phyloP scores from a whole-genome alignment of 2,329 filamentous ascomycete species.

The Penicillium sp. region DNA sequence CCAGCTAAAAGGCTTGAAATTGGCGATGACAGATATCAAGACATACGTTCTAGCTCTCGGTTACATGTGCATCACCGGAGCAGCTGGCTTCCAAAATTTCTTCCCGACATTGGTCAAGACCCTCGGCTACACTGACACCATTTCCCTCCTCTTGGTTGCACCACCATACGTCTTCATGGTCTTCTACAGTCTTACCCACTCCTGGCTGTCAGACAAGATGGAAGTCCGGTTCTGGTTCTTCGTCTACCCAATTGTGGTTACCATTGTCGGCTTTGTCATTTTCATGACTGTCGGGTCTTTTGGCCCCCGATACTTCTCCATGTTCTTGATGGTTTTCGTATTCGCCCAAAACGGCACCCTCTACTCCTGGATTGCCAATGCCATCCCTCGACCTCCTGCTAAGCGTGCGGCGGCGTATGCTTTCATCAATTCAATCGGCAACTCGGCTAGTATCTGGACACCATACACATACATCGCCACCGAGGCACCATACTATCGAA shows the following conservation, averaged over 20 bases:
- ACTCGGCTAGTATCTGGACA: slow-evolving; percentile 55
- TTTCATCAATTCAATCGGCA: slow-evolving; percentile 57
- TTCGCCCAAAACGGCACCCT: slow-evolving; percentile 44
- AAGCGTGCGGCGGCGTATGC: slow-evolving; percentile 57
- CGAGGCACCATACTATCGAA: slow-evolving; percentile 42
- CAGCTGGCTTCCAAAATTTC: slow-evolving; percentile 56
- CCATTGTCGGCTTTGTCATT: slow-evolving; percentile 53
- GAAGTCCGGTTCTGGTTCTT: slow-evolving; percentile 55
- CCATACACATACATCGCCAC: slow-evolving; percentile 48
- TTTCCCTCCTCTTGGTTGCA: slow-evolving; percentile 53
- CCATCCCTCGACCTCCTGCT: slow-evolving; percentile 54
- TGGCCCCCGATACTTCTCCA: slow-evolving; percentile 55
- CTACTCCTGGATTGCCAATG: slow-evolving; percentile 48
- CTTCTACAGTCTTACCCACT: slow-evolving; percentile 48
- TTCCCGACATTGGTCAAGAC: slow-evolving; percentile 54
- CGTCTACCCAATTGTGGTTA: slow-evolving; percentile 53
- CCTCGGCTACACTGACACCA: slow-evolving; percentile 44
- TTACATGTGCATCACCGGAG: slow-evolving; percentile 52
- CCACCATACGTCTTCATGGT: slow-evolving; percentile 58
- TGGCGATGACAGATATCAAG: slow-evolving; percentile 54
- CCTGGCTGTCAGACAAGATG: slow-evolving; percentile 45
- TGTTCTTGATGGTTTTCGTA: slow-evolving; percentile 58
- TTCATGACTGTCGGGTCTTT: slow-evolving; percentile 56
- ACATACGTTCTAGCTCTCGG: slow-evolving; percentile 46
- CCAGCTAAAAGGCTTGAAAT: slow-evolving; percentile 51